A percentile compares a stretch with the other conserved stretches of the same genome.
Evolutionary conservation across 345 rosid species (phyloP).

Genomic region (Mercurialis annua): DNA sequence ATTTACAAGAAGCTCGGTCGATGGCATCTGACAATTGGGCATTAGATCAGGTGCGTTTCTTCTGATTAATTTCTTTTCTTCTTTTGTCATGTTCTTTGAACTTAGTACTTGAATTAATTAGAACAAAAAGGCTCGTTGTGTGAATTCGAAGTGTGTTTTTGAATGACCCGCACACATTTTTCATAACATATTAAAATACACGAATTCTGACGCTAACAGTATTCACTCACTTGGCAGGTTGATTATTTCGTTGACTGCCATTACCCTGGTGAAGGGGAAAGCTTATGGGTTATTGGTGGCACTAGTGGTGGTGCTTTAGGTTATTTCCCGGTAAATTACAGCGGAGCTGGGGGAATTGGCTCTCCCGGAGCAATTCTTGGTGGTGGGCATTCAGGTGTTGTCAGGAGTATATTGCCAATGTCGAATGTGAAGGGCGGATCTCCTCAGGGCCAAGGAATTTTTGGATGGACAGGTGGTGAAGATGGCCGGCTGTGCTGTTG

Average conservation of each 20-base stretch:
- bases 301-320: conserved; percentile 69
- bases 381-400: conserved; percentile 75
- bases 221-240: conserved; percentile 48
- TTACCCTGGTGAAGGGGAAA: conserved; percentile 50
- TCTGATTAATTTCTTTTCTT: neutral
- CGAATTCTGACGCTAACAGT: neutral
- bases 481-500: conserved; percentile 94
- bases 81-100: too few relatives aligned
- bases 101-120: too few relatives aligned
- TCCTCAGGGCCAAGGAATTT: conserved; percentile 46
- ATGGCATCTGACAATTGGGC: conserved; percentile 76
- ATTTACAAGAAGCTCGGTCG: conserved; percentile 71
- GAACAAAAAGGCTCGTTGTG: too few relatives aligned
- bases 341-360: conserved; percentile 41
- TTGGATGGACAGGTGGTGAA: conserved; percentile 95
- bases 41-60: conserved; percentile 50
- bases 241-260: conserved; percentile 94
- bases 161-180: too few relatives aligned
- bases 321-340: conserved; percentile 67
- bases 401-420: conserved; percentile 70
- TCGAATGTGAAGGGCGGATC: conserved; percentile 35
- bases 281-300: conserved; percentile 89
- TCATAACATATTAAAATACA: neutral
- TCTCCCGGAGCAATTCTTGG: conserved; percentile 68
- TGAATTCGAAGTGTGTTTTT: too few relatives aligned